These are phyloP conservation scores for Rhizoclosmatium sp. DNA, from an alignment of 192 early-diverging fungal genomes.

Conservation along the genomic window DNA sequence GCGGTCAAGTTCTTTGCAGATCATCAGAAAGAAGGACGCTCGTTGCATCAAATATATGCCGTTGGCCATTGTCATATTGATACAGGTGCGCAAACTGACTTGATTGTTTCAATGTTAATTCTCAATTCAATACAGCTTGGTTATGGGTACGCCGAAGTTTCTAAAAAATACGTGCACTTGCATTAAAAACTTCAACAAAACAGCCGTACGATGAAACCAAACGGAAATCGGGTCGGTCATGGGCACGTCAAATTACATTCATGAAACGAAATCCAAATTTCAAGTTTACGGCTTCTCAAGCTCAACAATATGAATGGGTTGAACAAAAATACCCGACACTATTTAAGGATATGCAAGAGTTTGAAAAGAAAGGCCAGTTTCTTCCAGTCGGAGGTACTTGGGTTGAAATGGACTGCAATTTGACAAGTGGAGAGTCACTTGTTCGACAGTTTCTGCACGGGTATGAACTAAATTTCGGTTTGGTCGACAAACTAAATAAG, in stretches of 20 bases:
- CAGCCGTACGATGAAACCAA: constrained; percentile 96
- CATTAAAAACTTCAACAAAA: constrained; percentile 58
- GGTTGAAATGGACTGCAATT: constrained; percentile 99
- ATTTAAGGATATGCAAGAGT: constrained; percentile 77
- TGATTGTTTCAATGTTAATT: not conserved
- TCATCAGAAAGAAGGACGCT: constrained; percentile 55
- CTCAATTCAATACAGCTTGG: constrained; percentile 35
- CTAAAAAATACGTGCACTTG: too few species aligned
- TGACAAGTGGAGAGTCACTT: constrained; percentile 93
- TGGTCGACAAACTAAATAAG: constrained; percentile 54
- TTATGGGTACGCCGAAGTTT: constrained; percentile 59
- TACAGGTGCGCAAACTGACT: constrained; percentile 27
- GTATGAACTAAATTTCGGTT: constrained; percentile 33
- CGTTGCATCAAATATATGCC: constrained; percentile 78
- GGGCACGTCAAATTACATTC: constrained; percentile 53
- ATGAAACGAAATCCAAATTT: constrained; percentile 91
- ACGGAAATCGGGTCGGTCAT: constrained; percentile 71
- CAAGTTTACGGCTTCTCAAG: constrained; percentile 93
- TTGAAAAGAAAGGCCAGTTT: constrained; percentile 79
- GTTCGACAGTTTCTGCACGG: constrained; percentile 94
- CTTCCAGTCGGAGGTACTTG: constrained; percentile 94
- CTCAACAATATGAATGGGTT: constrained; percentile 96
- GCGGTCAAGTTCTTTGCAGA: constrained; percentile 70
- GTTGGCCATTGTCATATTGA: constrained; percentile 89
- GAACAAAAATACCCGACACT: constrained; percentile 82